A percentile compares a stretch with the other conserved stretches of the same genome.
These are phyloP conservation scores for Magnusiomyces tetraspermus DNA, from an alignment of 1,139 yeast genomes.

Conservation along the genomic window DNA sequence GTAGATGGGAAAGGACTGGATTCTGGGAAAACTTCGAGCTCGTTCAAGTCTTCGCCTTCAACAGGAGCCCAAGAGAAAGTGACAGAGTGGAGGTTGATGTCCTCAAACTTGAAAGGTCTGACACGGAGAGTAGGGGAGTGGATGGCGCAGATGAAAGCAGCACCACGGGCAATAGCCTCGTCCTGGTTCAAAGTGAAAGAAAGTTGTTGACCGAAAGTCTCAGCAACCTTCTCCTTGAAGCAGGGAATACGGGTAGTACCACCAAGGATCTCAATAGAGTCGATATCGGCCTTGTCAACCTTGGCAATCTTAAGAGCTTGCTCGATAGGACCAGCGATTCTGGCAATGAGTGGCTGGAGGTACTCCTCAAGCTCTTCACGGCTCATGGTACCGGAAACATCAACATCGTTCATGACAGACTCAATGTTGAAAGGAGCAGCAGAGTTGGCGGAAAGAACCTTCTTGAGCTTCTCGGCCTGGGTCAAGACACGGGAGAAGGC, in stretches of 20 bases:
- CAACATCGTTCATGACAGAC: constrained; percentile 95
- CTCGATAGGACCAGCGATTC: constrained; percentile 70
- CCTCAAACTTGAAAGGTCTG: constrained; percentile 97
- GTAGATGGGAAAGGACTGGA: constrained; percentile 93
- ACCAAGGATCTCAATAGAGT: constrained; percentile 90
- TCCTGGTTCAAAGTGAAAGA: constrained; percentile 97
- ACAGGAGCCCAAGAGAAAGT: constrained; percentile 94
- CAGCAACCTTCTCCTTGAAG: constrained; percentile 69
- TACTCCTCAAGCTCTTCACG: constrained; percentile 91
- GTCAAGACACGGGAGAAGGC: constrained; percentile 88
- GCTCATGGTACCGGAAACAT: constrained; percentile 79
- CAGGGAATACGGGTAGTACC: constrained; percentile 98
- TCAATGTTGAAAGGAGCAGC: constrained; percentile 93
- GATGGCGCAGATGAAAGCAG: constrained; percentile 97
- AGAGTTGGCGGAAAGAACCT: constrained; percentile 91
- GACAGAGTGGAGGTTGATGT: constrained; percentile 82
- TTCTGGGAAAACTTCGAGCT: constrained; percentile 92
- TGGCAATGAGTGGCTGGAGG: constrained; percentile 69
- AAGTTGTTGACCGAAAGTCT: constrained; percentile 75
- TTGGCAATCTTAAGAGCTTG: constrained; percentile 76
- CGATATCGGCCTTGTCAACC: constrained; percentile 61
- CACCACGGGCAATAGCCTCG: constrained; percentile 98
- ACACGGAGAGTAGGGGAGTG: constrained; percentile 99
- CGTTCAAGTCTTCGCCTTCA: constrained; percentile 80
- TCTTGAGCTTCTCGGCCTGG: constrained; percentile 89